Percentiles rank a stretch among this genome's conserved stretches.
Evolutionary conservation across 2,329 filamentous ascomycete genomes (phyloP).

Genomic region (Alternaria ethzedia): DNA sequence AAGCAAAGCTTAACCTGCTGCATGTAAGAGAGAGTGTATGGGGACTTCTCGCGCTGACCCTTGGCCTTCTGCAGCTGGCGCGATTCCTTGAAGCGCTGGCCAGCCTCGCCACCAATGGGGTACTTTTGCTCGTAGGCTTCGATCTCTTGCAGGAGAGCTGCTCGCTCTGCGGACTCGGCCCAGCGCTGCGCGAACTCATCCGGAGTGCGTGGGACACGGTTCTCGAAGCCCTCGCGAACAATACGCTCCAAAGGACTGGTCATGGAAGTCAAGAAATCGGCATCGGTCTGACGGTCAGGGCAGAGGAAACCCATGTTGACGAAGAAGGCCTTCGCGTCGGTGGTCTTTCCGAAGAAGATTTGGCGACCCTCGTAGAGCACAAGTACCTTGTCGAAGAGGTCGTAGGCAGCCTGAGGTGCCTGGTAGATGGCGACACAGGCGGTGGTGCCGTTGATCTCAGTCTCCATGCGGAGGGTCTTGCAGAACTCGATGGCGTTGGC

Average conservation of each 20-base stretch:
- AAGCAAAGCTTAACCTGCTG: conserved; percentile 83
- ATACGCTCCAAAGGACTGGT: conserved; percentile 60
- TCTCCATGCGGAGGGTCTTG: conserved; percentile 71
- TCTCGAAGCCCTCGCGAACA: conserved; percentile 53
- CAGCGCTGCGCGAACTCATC: conserved; percentile 60
- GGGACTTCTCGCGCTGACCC: conserved; percentile 68
- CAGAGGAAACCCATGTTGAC: conserved; percentile 74
- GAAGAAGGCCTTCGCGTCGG: conserved; percentile 72
- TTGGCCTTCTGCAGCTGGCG: conserved; percentile 56
- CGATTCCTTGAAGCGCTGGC: conserved; percentile 55
- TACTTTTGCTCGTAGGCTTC: conserved; percentile 55
- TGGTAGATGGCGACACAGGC: conserved; percentile 78
- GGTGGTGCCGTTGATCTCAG: conserved; percentile 70
- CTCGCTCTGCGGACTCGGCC: conserved; percentile 60
- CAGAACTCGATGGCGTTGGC: conserved; percentile 79
- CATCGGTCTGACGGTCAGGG: conserved; percentile 73
- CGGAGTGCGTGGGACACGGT: conserved; percentile 56
- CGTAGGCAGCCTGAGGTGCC: conserved; percentile 71
- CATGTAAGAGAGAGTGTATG: conserved; percentile 78
- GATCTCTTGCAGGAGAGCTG: conserved; percentile 52
- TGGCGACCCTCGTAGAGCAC: conserved; percentile 72
- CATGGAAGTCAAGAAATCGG: conserved; percentile 80
- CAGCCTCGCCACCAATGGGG: conserved; percentile 53
- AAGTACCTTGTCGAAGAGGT: conserved; percentile 72
- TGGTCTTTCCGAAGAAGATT: conserved; percentile 72